Base-by-base conservation (phyloP, 2,329 filamentous ascomycete genomes). In the Grosmannia penicillata region DNA sequence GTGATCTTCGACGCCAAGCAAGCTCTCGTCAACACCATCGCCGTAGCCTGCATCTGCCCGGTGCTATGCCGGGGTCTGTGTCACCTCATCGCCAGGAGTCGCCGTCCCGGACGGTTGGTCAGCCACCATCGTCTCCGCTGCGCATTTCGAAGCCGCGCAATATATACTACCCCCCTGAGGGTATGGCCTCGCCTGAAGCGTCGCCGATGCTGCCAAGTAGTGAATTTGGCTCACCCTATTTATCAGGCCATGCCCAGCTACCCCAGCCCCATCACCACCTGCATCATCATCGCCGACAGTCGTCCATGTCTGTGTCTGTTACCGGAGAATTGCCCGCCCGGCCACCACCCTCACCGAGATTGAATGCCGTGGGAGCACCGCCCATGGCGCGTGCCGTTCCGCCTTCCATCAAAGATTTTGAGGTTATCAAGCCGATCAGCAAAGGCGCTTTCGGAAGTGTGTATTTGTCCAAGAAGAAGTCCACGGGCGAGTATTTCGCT, bases 381-480 rank as follows among this genome's bases (percentile, higher is more conserved):
- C 82, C 82, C 2, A 86, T 93, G 55, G 83, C 86, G 35, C 79
- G 86, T 41, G 85, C 89, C 23, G 80, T 89, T 2, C 84, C 91
- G 4, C 86, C 89, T 8, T 98, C 93, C 0, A 98, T 98, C 62
- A 96, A 96, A 51, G 91, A 98, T 53, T 98, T 98, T 49, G 91
- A 98, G 56, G 94, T 98, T 48, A 94, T 98, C 62, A 98, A 98
- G 54, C 91, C 91, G 6, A 98, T 98, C 59, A 98, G 91, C 61
- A 96, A 95, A 60, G 91, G 91, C 36, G 91, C 91, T 4, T 98
- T 98, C 56, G 91, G 91, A 6, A 96, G 91, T 55, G 91, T 98
- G 8, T 98, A 98, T 53, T 63, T 98, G 24, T 89, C 91, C 1
- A 98, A 96, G 63, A 98, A 98, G 68, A 96, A 95, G 58, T 91